Conservation (phyloP, 2,329 filamentous ascomycete species). For the Phoma sp. region DNA sequence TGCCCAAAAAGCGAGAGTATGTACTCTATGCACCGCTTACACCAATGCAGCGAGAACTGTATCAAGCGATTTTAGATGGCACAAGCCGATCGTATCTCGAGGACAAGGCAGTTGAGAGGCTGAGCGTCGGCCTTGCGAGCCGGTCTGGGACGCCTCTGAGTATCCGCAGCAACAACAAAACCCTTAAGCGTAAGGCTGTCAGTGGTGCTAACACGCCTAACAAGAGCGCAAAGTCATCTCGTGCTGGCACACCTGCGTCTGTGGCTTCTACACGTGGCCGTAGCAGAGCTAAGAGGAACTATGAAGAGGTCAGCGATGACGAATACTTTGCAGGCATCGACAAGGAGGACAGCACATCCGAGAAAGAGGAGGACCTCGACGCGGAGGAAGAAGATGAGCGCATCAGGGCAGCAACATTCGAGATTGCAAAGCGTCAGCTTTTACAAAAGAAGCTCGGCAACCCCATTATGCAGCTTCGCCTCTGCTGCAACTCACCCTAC, state of each 20-base stretch:
- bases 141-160: conserved; percentile 58
- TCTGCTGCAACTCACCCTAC: conserved; percentile 92
- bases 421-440: conserved; percentile 87
- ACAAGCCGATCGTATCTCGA: conserved; percentile 68
- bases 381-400: conserved; percentile 65
- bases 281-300: conserved; percentile 63
- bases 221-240: conserved; percentile 79
- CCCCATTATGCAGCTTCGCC: conserved; percentile 85
- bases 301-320: conserved; percentile 77
- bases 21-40: conserved; percentile 94
- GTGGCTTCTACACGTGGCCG: conserved; percentile 59
- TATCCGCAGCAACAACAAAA: conserved; percentile 52
- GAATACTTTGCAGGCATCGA: conserved; percentile 83
- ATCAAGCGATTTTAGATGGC: conserved; percentile 72
- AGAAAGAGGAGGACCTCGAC: conserved; percentile 50
- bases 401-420: conserved; percentile 70
- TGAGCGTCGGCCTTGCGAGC: conserved; percentile 55
- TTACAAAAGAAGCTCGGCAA: conserved; percentile 91
- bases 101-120: conserved; percentile 72
- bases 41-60: conserved; percentile 87
- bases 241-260: conserved; percentile 73
- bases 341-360: conserved; percentile 56
- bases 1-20: conserved; percentile 98
- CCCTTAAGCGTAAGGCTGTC: conserved; percentile 64
- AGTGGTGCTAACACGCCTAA: conserved; percentile 56